Evolutionary conservation across 805 yeast species (phyloP).

Genomic region (Candida gorgasii): DNA sequence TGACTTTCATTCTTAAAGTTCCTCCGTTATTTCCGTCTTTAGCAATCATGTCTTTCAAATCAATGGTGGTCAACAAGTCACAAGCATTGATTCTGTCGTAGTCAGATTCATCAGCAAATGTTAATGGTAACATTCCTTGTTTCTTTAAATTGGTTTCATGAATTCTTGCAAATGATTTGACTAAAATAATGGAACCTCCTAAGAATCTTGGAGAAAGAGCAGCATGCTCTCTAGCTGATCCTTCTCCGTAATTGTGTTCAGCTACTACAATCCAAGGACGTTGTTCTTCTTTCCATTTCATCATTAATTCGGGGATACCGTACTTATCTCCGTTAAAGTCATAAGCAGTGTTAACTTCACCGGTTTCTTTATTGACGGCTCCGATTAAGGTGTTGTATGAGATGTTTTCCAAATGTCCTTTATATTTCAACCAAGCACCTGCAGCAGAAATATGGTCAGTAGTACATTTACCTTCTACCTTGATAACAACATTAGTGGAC

Average conservation of each 20-base stretch:
- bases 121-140: conserved; percentile 95
- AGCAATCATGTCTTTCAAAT: conserved; percentile 71
- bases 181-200: conserved; percentile 86
- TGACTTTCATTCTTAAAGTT: conserved; percentile 64
- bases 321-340: conserved; percentile 78
- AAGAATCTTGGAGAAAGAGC: conserved; percentile 93
- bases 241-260: conserved; percentile 98
- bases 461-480: conserved; percentile 97
- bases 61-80: conserved; percentile 75
- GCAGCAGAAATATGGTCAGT: conserved; percentile 99
- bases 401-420: conserved; percentile 95
- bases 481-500: conserved; percentile 70
- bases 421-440: conserved; percentile 97
- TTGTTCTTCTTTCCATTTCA: conserved; percentile 83
- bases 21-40: conserved; percentile 92
- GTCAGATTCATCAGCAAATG: conserved; percentile 87
- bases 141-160: conserved; percentile 98
- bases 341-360: conserved; percentile 87
- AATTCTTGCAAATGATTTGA: conserved; percentile 95
- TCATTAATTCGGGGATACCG: conserved; percentile 95
- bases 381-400: conserved; percentile 95
- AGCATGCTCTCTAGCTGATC: conserved; percentile 99
- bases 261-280: conserved; percentile 95
- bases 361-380: conserved; percentile 95
- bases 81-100: conserved; percentile 79